Conservation (phyloP, 371 early-diverging fungal genomes). For the Mucor irregularis region DNA sequence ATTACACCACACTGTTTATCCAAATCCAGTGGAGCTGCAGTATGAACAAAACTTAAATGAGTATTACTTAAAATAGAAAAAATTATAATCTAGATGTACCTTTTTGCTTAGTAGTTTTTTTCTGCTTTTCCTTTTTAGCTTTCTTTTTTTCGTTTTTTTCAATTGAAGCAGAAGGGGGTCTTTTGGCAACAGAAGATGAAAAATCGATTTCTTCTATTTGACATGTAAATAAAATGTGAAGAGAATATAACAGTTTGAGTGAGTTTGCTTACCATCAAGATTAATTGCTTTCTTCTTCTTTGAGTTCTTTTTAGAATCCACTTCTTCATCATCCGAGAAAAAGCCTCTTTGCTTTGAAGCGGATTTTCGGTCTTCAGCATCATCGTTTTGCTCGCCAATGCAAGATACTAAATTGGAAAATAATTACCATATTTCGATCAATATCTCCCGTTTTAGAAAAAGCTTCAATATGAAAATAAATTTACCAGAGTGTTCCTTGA, state of each 20-base stretch:
- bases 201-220: constrained; percentile 11
- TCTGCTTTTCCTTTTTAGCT: constrained; percentile 38
- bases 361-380: neutral
- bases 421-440: constrained; percentile 11
- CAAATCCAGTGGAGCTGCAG: constrained; percentile 68
- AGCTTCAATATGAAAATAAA: neutral
- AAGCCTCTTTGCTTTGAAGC: neutral
- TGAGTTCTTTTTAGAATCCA: constrained; percentile 1
- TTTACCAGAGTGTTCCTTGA: constrained; percentile 42
- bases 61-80: neutral
- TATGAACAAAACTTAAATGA: neutral
- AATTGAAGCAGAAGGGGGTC: constrained; percentile 17
- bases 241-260: neutral
- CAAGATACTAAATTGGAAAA: constrained; percentile 13
- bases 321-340: constrained; percentile 16
- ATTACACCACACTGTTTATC: constrained; percentile 86
- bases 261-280: constrained; percentile 1
- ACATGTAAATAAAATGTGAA: neutral
- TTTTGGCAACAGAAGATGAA: constrained; percentile 13
- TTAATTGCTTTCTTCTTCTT: constrained; percentile 3
- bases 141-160: constrained; percentile 45
- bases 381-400: constrained; percentile 2
- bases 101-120: constrained; percentile 41
- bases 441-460: constrained; percentile 6
- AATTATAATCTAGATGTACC: constrained; percentile 11